Percentiles rank a stretch among this genome's conserved stretches.
Conservation (phyloP, 2,329 filamentous ascomycete species). For the Sporothrix schenckii region DNA sequence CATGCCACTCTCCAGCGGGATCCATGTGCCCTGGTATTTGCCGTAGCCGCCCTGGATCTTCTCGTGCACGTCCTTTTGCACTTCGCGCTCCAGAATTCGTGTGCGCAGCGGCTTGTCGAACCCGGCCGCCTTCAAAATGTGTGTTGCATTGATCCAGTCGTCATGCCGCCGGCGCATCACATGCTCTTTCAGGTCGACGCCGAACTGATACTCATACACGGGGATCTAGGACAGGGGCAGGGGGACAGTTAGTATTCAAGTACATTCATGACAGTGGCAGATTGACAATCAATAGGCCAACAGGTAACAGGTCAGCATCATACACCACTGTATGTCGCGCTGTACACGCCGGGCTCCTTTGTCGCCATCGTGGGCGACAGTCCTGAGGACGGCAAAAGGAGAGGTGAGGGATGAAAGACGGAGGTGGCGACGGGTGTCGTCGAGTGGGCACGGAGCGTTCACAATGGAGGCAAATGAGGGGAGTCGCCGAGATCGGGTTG, state of each 20-base stretch:
- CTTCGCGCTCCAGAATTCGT: conserved; percentile 91
- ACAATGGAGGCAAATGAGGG: not conserved
- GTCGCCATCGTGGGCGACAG: conserved; percentile 48
- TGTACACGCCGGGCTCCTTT: conserved; percentile 61
- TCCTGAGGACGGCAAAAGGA: not conserved
- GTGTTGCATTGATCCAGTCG: conserved; percentile 99
- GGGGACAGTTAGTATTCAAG: not conserved
- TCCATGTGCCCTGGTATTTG: conserved; percentile 99
- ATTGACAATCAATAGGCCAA: no score
- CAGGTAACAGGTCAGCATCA: not conserved
- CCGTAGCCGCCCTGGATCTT: conserved; percentile 98
- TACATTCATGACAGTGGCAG: not conserved
- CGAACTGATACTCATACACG: conserved; percentile 91
- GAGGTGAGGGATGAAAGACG: not conserved
- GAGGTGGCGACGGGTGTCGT: not conserved
- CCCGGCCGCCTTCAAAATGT: conserved; percentile 94
- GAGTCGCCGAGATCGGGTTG: not conserved
- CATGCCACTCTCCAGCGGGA: conserved; percentile 81
- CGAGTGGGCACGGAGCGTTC: not conserved
- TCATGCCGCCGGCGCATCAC: conserved; percentile 93
- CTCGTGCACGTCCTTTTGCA: conserved; percentile 94
- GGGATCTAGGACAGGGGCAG: conserved; percentile 66
- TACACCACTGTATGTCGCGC: conserved; percentile 71
- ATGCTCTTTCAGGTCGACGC: conserved; percentile 76
- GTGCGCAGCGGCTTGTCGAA: conserved; percentile 97